Evolutionary conservation across 1,139 yeast genomes (phyloP), one percentile per base, ranked within the genome.

Genomic region (Suhomyces atakaporum): DNA sequence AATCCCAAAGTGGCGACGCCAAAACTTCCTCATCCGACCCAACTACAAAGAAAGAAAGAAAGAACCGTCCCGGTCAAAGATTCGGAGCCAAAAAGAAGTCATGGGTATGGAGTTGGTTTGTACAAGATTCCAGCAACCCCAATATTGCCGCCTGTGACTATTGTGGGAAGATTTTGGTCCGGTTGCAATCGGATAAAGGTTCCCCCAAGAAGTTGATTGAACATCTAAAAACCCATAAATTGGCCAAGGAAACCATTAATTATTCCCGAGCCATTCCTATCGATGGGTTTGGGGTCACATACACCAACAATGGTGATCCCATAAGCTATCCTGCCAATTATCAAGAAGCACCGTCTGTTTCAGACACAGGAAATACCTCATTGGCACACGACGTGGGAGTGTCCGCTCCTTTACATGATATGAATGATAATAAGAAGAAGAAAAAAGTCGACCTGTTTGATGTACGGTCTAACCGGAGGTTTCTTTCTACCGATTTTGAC

Each of bases 31-130:
- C 21, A 10, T 15, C 30, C 16, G 30, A 11, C 10, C 13, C 12
- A 3, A 42, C 43, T n/a, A 18, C 40, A 18, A 49, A 46, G 37
- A 57, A 51, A 35, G 63, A 54, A 31, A 58, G 73, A 13, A 58
- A 56, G 36, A 56, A 44, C 49, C 49, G 66, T 35, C 62, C 67
- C 28, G 59, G 48, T 43, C 49, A 30, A 45, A 71, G 66, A 44
- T 75, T 75, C 44, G 82, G 82, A 10, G 81, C 81, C 11, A 75
- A 74, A 46, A 76, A 76, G 62, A 71, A 70, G 48, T 74, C 78
- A 24, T 77, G 82, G 82, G 81, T 77, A 4, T 77, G 83, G 83
- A 56, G 70, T 21, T 77, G 82, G 81, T 77, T 77, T 46, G 63
- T 63, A 12, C 82, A 77, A 47, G 80, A 77, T 50, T 51, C 58